phyloP scores from a whole-genome alignment of 176 grass and related monocot genomes.

The Musa beccarii region DNA sequence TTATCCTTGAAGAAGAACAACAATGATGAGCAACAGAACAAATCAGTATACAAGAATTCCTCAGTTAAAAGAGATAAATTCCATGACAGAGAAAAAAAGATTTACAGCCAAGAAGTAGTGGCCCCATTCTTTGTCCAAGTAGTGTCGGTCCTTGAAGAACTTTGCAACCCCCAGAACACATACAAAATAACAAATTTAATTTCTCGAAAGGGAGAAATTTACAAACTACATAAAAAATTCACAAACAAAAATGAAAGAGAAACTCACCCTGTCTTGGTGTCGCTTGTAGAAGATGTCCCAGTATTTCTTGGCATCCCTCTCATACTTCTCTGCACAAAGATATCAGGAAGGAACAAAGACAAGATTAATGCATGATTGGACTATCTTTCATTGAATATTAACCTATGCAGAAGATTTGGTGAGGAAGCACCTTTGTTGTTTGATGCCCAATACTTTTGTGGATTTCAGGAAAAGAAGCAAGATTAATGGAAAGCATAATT shows the following conservation, averaged over 20 bases:
- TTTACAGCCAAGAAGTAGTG: conserved; percentile 45
- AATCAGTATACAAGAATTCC: conserved; percentile 9
- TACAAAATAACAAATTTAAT: conserved; percentile 1
- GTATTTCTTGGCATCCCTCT: conserved; percentile 81
- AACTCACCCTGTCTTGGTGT: conserved; percentile 70
- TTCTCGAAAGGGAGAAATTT: background rate
- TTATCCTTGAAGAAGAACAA: conserved; percentile 28
- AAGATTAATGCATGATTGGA: too few relatives aligned
- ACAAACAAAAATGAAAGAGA: background rate
- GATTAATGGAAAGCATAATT: too few relatives aligned
- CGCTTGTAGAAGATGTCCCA: conserved; percentile 98
- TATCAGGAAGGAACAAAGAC: background rate
- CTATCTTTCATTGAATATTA: too few relatives aligned
- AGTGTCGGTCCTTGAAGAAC: conserved; percentile 98
- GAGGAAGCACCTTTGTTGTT: background rate
- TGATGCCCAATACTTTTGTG: background rate
- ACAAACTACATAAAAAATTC: background rate
- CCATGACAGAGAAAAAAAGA: background rate
- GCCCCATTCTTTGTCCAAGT: conserved; percentile 97
- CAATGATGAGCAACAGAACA: background rate
- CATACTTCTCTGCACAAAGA: conserved; percentile 67
- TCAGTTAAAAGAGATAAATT: background rate
- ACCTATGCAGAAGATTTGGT: too few relatives aligned
- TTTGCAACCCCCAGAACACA: conserved; percentile 21
- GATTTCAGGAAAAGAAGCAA: background rate